Base-by-base conservation (phyloP, 1,139 yeast genomes). In the Candida pseudoviswanathii region DNA sequence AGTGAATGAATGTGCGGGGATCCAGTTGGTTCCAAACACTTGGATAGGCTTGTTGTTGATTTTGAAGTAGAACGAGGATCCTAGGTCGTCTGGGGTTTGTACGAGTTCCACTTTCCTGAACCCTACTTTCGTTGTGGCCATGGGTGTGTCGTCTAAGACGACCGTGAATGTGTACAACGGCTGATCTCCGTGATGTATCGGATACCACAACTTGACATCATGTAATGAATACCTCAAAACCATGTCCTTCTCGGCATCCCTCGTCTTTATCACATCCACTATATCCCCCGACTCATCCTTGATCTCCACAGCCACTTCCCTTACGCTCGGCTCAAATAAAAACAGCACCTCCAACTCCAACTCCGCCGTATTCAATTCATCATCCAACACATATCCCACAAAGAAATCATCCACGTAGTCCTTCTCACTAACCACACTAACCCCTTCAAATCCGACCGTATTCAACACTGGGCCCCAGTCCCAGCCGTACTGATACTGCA, bases 401-500 rank as follows among this genome's bases (percentile, higher is more conserved):
- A 58, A 63, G 9, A 63, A 61, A 47, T 63, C 62, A 2, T 55
- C 51, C 31, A 66, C 55, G 10, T 41, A 38, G 3, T 52, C 44
- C 6, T 62, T 49, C 47, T 64, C 69, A 3, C 66, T 55, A 31
- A 69, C 57, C 36, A 76, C 58, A 31, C 58, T 62, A 1, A 78
- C 67, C 0, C 78, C 80, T 50, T 66, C 65, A 56, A 66, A 77
- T 4, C 83, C 83, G 58, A 79, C 74, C 11, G 78, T 70, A 58
- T 76, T 63, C 44, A 78, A 58, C 1, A 67, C 59, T 5, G 82
- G 84, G 8, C 83, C 83, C 84, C 84, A 80, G 59, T 80, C 84
- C 84, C 84, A 80, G 2, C 84, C 84, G 58, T 68, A 80, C 52
- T 79, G 82, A 56, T 78, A 79, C 57, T 78, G 84, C 0, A 84